Evolutionary conservation across 1,139 yeast genomes (phyloP), one percentile per base, ranked within the genome.

Genomic region (Yamadazyma buinensis): DNA sequence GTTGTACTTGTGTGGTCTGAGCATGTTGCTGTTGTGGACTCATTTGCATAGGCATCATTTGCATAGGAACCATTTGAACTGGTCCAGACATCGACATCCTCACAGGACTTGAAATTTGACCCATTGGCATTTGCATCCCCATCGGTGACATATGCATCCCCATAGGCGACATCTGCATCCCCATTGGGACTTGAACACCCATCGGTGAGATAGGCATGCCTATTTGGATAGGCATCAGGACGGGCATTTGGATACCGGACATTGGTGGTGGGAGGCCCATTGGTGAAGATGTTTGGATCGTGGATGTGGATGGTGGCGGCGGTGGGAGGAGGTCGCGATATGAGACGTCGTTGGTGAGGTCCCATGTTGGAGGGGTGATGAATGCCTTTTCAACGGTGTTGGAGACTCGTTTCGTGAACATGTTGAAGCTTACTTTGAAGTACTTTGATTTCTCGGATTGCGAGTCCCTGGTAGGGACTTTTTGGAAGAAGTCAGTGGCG

Each of bases 321-420:
- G 47, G 36, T 4, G 77, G 69, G 58, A 75, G 75, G 34, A 73
- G 53, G 17, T 59, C 57, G 37, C 64, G 69, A 53, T 76, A 72
- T 2, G 79, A 64, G 36, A 70, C 77, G 32, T 77, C 83, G 18
- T 72, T 59, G 4, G 82, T 78, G 15, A 71, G 64, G 20, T 69
- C 67, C 95, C 95, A 86, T 0, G 92, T 82, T 34, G 95, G 95
- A 4, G 87, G 82, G 0, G 94, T 82, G 30, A 71, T 68, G 55
- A 74, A 86, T 1, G 95, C 80, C 46, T 70, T 76, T 46, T 81
- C 92, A 41, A 46, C 59, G 18, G 47, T 44, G 38, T 60, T 61
- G 7, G 5, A 5, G 7, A 7, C 7, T 3, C 72, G 64, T 9
- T 72, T 62, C 7, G 60, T 43, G 45, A 84, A 77, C 46, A 84